phyloP scores from a whole-genome alignment of 2,329 filamentous ascomycete genomes.

The Fusarium nodosum region DNA sequence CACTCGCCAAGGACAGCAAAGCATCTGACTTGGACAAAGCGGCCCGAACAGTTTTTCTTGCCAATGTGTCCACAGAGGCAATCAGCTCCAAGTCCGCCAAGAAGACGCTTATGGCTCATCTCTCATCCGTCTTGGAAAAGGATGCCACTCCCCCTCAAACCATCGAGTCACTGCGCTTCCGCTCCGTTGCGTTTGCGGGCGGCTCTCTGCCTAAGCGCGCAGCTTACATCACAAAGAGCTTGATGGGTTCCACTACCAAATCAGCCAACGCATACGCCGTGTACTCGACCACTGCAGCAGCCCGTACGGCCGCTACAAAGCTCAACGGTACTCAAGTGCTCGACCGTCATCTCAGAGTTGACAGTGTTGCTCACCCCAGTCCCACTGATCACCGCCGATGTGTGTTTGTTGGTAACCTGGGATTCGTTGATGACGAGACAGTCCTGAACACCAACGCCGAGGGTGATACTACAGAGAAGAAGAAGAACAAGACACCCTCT shows the following conservation, averaged over 20 bases:
- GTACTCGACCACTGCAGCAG: constrained; percentile 81
- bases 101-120: constrained; percentile 81
- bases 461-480: constrained; percentile 77
- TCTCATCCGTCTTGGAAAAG: constrained; percentile 78
- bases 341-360: constrained; percentile 89
- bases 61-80: constrained; percentile 87
- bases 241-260: constrained; percentile 92
- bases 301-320: constrained; percentile 78
- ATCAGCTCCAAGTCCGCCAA: constrained; percentile 86
- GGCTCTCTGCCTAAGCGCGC: constrained; percentile 88
- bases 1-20: constrained; percentile 66
- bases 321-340: constrained; percentile 89
- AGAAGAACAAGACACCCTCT: constrained; percentile 79
- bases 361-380: constrained; percentile 89
- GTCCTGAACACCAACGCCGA: constrained; percentile 74
- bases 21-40: constrained; percentile 83
- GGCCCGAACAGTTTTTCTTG: constrained; percentile 89
- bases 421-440: constrained; percentile 94
- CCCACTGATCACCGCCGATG: constrained; percentile 88
- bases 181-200: constrained; percentile 87
- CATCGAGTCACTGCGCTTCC: constrained; percentile 92
- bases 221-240: constrained; percentile 89
- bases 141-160: constrained; percentile 72
- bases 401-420: constrained; percentile 95
- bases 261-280: constrained; percentile 96